Base-by-base conservation (phyloP, 306 rosid species). In the Vachellia collinsii region DNA sequence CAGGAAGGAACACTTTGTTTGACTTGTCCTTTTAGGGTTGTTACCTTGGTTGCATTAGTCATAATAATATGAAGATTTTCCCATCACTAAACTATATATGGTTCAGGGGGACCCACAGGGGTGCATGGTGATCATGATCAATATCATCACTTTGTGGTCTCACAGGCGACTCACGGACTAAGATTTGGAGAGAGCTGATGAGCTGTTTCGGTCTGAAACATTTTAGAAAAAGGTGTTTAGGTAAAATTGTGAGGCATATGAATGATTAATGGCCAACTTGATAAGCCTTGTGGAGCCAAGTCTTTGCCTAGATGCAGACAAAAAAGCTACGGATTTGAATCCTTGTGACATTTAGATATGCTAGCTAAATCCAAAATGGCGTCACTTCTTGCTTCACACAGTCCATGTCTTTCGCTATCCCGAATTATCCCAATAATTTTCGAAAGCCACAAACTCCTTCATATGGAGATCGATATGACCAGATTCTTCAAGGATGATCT, bases 341-440 rank as follows among this genome's bases (percentile, higher is more conserved):
- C 54, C 72, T 36, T 72, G 38, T 78, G 76, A 53, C 77, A 11
- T 80, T 62, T 63, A 71, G 75, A 61, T 72, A 29, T 22, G 65
- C 67, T 62, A 29, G 82, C 63, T 29, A 77, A 76, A 70, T 83
- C 79, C 75, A 77, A 72, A 77, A 51, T 73, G 14, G 54, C 34
- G 39, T 82, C 86, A 72, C 79, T 64, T 77, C 77, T 77, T 82
- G 34, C 66, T 76, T 37, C 46, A 59, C 46, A 59, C 11, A 47
- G 64, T 38, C 61, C 54, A 39, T 74, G 46, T 50, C 70, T 19
- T 78, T 78, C 56, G 76, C 46, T 56, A 17, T 78, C 61, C 36
- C 14, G 9, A 78, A 59, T 54, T 54, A 54, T 41, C 23, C 59
- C 34, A 53, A 62, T 46, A 23, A 39, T 22, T 41, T 56, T 69